Base-by-base conservation (phyloP, 2,329 filamentous ascomycete species). In the Pezicula carpinea region DNA sequence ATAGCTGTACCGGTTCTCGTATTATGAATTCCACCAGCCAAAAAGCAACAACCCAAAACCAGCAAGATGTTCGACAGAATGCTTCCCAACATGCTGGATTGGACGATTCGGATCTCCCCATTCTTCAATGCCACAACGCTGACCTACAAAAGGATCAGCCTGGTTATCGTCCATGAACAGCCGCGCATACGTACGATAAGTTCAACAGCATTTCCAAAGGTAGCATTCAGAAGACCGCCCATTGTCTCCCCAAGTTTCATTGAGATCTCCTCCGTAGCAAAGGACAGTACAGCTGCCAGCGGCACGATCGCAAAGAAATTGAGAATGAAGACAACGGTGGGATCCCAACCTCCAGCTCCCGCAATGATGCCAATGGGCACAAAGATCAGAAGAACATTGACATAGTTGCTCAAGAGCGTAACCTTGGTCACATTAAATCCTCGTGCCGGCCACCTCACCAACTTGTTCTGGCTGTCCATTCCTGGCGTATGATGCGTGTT, bases 71-170 rank as follows among this genome's bases (percentile, higher is more conserved):
- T 97, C 55, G 92, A 96, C 33, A 97, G 75, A 58, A 97, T 95
- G 61, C 88, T 95, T 40, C 93, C 92, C 29, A 97, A 82, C 91
- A 97, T 97, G 54, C 89, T 95, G 17, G 92, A 87, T 70, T 97
- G 93, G n/a, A 97, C 92, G 55, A 97, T 91, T 59, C 92, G 84
- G 63, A 96, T 95, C 69, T 97, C 87, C 53, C 83, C 82, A 58
- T 93, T 82, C 55, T 75, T 81, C 39, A 99, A 77, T 15, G 93
- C 93, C 54, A 97, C 86, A 58, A 97, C 92, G 65, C 89, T 95
- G 64, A 95, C 88, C 87, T 92, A 62, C 7, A 51, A 44, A 6
- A 31, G 15, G 11, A 3, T 40, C 15, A 40, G 38, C 38, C 22
- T 22, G 14, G 7, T 23, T 18, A 33, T 21, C n/a, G n/a, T n/a